Percentiles rank a stretch among this genome's conserved stretches.
These are phyloP conservation scores for Hyaloscypha finlandica DNA, from an alignment of 495 filamentous ascomycete genomes.

Conservation along the genomic window DNA sequence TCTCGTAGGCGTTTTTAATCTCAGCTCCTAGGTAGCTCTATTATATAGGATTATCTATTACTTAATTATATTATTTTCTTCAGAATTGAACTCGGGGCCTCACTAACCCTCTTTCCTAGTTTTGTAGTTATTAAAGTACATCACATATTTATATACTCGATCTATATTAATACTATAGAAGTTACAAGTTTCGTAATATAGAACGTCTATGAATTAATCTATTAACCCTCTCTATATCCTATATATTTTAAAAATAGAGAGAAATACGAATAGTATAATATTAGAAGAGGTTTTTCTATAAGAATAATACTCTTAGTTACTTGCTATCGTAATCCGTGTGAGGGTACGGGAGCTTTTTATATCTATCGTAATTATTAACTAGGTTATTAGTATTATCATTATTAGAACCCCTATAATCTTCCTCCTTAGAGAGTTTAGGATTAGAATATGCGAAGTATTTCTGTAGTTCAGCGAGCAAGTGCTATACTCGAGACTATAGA, in stretches of 20 bases:
- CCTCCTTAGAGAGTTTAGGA: not conserved
- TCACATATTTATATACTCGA: not conserved
- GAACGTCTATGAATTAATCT: not conserved
- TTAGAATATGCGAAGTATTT: not conserved
- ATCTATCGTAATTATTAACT: not conserved
- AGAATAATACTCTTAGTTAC: conserved; percentile 4
- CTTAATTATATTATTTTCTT: not conserved
- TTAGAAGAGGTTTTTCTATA: conserved; percentile 2
- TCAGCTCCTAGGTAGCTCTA: not conserved
- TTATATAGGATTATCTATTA: not conserved
- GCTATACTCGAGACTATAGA: not conserved
- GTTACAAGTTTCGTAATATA: not conserved
- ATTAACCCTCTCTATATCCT: too few species aligned
- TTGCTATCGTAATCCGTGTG: not conserved
- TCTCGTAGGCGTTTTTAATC: not conserved
- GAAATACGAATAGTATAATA: conserved; percentile 4
- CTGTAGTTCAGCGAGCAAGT: not conserved
- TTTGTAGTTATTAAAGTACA: not conserved
- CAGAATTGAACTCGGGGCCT: not conserved
- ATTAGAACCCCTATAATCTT: not conserved
- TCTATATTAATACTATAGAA: not conserved
- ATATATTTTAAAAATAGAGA: not conserved
- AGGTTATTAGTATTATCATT: not conserved
- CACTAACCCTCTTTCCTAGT: not conserved
- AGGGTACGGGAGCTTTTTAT: not conserved